Base-by-base conservation (phyloP, 257 asterid species). In the Nicotiana otophora region DNA sequence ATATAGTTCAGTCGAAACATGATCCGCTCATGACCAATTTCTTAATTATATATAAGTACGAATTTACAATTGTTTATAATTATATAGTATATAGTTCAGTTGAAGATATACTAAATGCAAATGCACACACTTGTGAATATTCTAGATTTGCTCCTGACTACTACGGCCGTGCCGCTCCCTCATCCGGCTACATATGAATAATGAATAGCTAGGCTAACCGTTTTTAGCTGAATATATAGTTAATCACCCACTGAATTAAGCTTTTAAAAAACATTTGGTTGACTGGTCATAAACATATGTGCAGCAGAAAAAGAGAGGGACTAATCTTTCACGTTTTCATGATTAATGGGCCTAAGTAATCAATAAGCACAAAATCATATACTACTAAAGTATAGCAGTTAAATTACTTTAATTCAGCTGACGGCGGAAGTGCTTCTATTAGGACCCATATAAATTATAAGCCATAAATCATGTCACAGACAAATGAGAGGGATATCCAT, bases 341-440 rank as follows among this genome's bases (percentile, higher is more conserved):
- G 83, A 89, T 90, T 81, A 82, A 77, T 84, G 86, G 88, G 82
- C 79, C 84, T 77, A 86, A 83, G 79, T 67, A 84, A 80, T 86
- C 77, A 82, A 86, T 87, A 81, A 42, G 31, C 53, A 42, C 58
- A 85, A 77, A 86, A 86, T 58, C 39, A 23, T 79, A 60, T 34
- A 31, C 48, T 69, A 78, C 69, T 81, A 31, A 84, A 48, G 78
- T 78, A 46, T 65, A 16, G 62, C 66, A 80, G 48, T 42, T 42
- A 42, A 42, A 81, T 83, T 75, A 84, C 28, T 84, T 84, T 83
- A 90, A 66, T 81, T 86, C 65, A 84, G 87, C 79, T 79, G 92
- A 90, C 98, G 97, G 94, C 96, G 92, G 89, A 87, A 89, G 95
- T 90, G 94, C 88, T 84, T 77, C 65, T 48, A 76, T 90, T 85